Conservation (phyloP, 2,329 filamentous ascomycete species). For the Fusarium nodosum region DNA sequence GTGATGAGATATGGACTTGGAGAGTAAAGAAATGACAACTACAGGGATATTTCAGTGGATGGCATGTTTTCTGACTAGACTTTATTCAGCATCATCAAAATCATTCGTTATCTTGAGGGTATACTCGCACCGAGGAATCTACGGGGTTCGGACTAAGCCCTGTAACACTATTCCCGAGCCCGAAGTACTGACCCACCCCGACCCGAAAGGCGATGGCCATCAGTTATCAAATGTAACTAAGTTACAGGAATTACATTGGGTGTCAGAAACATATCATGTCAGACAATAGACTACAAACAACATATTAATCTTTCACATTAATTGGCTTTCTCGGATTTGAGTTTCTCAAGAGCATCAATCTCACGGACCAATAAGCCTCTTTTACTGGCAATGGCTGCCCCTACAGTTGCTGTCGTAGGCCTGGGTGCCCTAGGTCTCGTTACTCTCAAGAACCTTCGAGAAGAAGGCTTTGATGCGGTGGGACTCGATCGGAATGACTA, state of each 20-base stretch:
- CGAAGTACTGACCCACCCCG: not conserved
- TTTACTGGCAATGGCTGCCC: not conserved
- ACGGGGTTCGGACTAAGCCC: not conserved
- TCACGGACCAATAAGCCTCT: not conserved
- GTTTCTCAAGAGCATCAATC: not conserved
- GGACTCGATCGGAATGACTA: slow-evolving; percentile 15
- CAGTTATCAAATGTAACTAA: too few species aligned
- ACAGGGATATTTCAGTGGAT: not conserved
- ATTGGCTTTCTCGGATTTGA: not conserved
- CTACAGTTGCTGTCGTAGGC: slow-evolving; percentile 10
- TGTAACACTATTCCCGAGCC: not conserved
- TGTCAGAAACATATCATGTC: not conserved
- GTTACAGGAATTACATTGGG: not conserved
- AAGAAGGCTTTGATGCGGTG: slow-evolving; percentile 11
- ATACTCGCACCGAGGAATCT: not conserved
- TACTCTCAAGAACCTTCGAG: slow-evolving; percentile 5
- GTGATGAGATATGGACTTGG: not conserved
- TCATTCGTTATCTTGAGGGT: not conserved
- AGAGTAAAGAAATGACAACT: not conserved
- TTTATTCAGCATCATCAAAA: not conserved
- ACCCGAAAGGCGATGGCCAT: not conserved
- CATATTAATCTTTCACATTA: not conserved
- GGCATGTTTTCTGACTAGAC: not conserved
- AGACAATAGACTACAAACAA: not conserved
- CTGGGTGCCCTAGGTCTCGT: slow-evolving; percentile 5